Evolutionary conservation across 2,329 filamentous ascomycete species (phyloP), one percentile per base, ranked within the genome.

Genomic region (Eurotiales sp.): DNA sequence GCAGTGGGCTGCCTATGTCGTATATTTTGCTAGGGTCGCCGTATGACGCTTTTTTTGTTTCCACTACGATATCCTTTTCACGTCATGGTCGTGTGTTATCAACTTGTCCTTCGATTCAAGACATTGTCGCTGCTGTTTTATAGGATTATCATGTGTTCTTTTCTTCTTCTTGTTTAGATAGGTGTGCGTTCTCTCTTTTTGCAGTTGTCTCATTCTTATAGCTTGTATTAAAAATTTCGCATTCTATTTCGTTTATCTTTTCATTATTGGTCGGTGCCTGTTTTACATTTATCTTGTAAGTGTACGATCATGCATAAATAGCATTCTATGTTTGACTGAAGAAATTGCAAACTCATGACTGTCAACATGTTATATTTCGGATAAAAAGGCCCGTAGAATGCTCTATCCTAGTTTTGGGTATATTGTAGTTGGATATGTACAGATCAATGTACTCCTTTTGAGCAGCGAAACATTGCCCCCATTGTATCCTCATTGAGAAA

Each of bases 291-390:
- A 36, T 45, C 27, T 41, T 55, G 52, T 55, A 54, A 54, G 41
- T 54, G 54, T 52, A 55, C 45, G 48, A 54, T 53, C 45, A 52
- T 50, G 44, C 52, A 56, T 45, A 41, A 42, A 27, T 46, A 32
- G 10, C 42, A 30, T 46, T 51, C 27, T 19, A 14, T 36, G 19
- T 19, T 27, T 5, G 5, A 27, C 10, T 36, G 32, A 19, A 36
- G 14, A 19, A n/a, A 36, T 36, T 36, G 14, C n/a, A 27, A 6
- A 27, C 25, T 10, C 10, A 27, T 27, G 25, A 27, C 10, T 27
- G 10, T 27, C n/a, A 27, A 27, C 5, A 27, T 10, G 25, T 27
- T 27, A n/a, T n/a, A n/a, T n/a, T n/a, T n/a, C n/a, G n/a, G n/a
- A n/a, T n/a, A n/a, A n/a, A n/a, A n/a, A n/a, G n/a, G n/a, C n/a